A percentile compares a stretch with the other conserved stretches of the same genome.
These are phyloP conservation scores for Saccharomycopsis synnaedendra DNA, from an alignment of 805 yeast species.

Conservation along the genomic window DNA sequence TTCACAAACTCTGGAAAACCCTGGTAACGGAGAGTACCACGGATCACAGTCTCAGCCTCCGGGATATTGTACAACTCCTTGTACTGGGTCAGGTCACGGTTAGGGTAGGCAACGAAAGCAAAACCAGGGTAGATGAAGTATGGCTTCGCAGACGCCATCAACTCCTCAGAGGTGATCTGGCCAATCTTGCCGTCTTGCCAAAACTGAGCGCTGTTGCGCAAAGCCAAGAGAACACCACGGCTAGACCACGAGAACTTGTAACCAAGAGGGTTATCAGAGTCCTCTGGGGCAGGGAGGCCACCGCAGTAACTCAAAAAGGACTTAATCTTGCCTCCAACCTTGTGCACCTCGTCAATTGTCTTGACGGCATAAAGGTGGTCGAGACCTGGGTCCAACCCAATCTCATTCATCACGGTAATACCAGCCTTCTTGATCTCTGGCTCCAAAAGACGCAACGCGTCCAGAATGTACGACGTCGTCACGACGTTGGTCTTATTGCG, in stretches of 20 bases:
- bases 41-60: conserved; percentile 91
- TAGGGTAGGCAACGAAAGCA: conserved; percentile 91
- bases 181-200: conserved; percentile 79
- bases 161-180: conserved; percentile 72
- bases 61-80: conserved; percentile 89
- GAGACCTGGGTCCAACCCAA: conserved; percentile 97
- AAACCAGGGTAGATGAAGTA: conserved; percentile 94
- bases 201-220: conserved; percentile 87
- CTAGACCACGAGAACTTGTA: conserved; percentile 99
- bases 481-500: conserved; percentile 80
- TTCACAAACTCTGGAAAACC: conserved; percentile 97
- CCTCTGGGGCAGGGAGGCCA: conserved; percentile 97
- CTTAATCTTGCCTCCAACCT: conserved; percentile 80
- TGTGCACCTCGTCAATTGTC: conserved; percentile 95
- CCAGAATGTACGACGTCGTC: conserved; percentile 95
- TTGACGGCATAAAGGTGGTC: conserved; percentile 98
- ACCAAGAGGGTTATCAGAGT: conserved; percentile 95
- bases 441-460: conserved; percentile 80
- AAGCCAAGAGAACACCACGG: conserved; percentile 91
- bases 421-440: conserved; percentile 88
- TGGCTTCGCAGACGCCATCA: conserved; percentile 92
- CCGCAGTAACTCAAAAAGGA: conserved; percentile 97
- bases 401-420: conserved; percentile 95
- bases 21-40: conserved; percentile 96
- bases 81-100: conserved; percentile 94